phyloP scores from a whole-genome alignment of 2,329 filamentous ascomycete species.

The Ilyonectria robusta region DNA sequence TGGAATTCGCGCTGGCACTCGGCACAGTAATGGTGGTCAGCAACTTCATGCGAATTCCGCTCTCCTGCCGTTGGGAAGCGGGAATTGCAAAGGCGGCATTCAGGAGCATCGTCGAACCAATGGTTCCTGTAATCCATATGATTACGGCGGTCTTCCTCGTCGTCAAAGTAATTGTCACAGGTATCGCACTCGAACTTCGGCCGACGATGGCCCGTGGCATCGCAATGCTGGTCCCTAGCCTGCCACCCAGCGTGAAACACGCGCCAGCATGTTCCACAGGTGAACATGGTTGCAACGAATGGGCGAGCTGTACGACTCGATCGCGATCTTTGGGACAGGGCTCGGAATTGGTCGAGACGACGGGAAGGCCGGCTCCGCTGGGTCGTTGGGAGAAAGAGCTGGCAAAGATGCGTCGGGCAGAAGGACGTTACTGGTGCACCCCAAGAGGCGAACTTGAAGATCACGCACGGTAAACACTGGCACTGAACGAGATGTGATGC shows the following conservation, averaged over 20 bases:
- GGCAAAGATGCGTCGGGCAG: too few species aligned
- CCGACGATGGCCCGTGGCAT: constrained; percentile 43
- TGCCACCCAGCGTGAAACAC: constrained; percentile 40
- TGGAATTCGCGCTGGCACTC: constrained; percentile 53
- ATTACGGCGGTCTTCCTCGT: constrained; percentile 36
- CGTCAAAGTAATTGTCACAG: constrained; percentile 45
- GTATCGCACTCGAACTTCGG: constrained; percentile 50
- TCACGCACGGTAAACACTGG: too few species aligned
- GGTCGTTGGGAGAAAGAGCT: too few species aligned
- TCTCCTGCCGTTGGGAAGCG: constrained; percentile 1
- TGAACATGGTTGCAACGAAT: constrained; percentile 22
- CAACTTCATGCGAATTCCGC: constrained; percentile 47
- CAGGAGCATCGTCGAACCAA: constrained; percentile 33
- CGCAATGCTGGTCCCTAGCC: constrained; percentile 49
- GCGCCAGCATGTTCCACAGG: constrained; percentile 48
- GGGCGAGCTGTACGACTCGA: too few species aligned
- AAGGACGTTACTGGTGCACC: too few species aligned
- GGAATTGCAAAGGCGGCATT: constrained; percentile 49
- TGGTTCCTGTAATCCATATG: constrained; percentile 52
- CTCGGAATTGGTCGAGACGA: too few species aligned
- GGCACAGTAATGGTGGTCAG: constrained; percentile 51
- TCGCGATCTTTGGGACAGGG: too few species aligned
- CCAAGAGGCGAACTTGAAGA: too few species aligned
- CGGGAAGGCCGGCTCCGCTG: too few species aligned
- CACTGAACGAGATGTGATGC: too few species aligned